Evolutionary conservation across 2,329 filamentous ascomycete genomes (phyloP), one percentile per base, ranked within the genome.

Genomic region (Cercospora beticola): DNA sequence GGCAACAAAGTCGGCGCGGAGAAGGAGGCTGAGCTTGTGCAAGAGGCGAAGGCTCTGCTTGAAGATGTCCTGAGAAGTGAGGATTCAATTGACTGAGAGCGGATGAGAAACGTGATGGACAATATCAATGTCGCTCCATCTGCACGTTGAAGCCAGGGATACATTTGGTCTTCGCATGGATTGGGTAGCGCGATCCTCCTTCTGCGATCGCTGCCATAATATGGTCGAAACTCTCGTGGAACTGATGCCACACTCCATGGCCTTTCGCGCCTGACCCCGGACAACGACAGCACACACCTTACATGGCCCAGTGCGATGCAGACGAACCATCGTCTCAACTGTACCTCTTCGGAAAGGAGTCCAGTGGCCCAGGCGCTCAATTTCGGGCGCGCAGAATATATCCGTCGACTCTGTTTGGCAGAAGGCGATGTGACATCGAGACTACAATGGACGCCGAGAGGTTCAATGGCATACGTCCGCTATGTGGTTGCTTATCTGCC

Each of bases 11-110:
- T 96, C 23, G 92, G 92, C 66, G 87, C 89, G 75, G 90, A 92
- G 71, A 95, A 94, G 85, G 93, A 96, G 77, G 87, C 87, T 1
- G 92, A 97, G 81, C 82, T 97, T 56, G 90, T 94, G 88, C 85
- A 83, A 36, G 85, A 86, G 72, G 86, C 87, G 49, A 86, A 83
- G 73, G 80, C 80, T 57, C 84, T 90, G 70, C 77, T 91, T 49
- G 84, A 82, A 40, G 69, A 74, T 16, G 67, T 68, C 0, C 26
- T 70, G 58, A 18, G 30, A 8, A 40, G 31, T 46, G 62, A 58
- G 5, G 21, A 30, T 7, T 30, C 33, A n/a, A 33, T 33, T 6
- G 61, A n/a, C 23, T 63, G 61, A 63, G n/a, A n/a, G n/a, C 16
- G 5, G 16, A n/a, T 43, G 16, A 43, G 36, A 6, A n/a, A 43